These are phyloP conservation scores for Cordyceps pruinosa DNA, from an alignment of 2,329 filamentous ascomycete genomes.

Conservation along the genomic window DNA sequence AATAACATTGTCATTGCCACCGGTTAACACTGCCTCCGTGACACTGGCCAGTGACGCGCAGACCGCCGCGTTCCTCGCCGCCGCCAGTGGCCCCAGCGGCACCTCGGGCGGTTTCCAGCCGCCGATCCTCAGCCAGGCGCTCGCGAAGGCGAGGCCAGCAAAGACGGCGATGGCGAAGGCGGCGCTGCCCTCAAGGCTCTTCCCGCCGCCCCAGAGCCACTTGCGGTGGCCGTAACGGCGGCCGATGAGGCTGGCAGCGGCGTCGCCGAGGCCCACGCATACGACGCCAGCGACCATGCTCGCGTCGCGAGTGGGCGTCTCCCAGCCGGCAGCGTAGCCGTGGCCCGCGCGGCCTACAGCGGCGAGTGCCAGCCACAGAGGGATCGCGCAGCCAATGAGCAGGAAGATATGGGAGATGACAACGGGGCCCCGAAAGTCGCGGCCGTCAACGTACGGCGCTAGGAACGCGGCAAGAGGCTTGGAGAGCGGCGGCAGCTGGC, in stretches of 20 bases:
- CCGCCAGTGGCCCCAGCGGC: slow-evolving; percentile 30
- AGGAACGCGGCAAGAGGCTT: slow-evolving; percentile 81
- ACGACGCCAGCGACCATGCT: slow-evolving; percentile 90
- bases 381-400: slow-evolving; percentile 88
- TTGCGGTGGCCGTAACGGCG: slow-evolving; percentile 78
- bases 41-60: slow-evolving; percentile 79
- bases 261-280: slow-evolving; percentile 92
- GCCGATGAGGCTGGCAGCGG: slow-evolving; percentile 84
- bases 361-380: slow-evolving; percentile 81
- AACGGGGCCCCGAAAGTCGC: slow-evolving; percentile 87
- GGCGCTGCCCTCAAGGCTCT: slow-evolving; percentile 80
- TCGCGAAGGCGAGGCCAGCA: slow-evolving; percentile 61
- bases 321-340: slow-evolving; percentile 63
- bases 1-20: slow-evolving; percentile 97
- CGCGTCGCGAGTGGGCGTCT: slow-evolving; percentile 64
- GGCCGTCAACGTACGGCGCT: slow-evolving; percentile 87
- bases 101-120: slow-evolving; percentile 55
- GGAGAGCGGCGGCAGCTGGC: slow-evolving; percentile 83
- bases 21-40: slow-evolving; percentile 90
- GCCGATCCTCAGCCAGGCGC: slow-evolving; percentile 68
- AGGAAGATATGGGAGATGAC: slow-evolving; percentile 96
- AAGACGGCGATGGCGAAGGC: slow-evolving; percentile 81
- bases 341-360: slow-evolving; percentile 52
- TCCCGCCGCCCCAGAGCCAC: slow-evolving; percentile 95
- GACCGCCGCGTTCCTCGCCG: slow-evolving; percentile 59